A percentile compares a stretch with the other conserved stretches of the same genome.
phyloP scores from a whole-genome alignment of 2,329 filamentous ascomycete genomes.

The Neonectria neomacrospora region DNA sequence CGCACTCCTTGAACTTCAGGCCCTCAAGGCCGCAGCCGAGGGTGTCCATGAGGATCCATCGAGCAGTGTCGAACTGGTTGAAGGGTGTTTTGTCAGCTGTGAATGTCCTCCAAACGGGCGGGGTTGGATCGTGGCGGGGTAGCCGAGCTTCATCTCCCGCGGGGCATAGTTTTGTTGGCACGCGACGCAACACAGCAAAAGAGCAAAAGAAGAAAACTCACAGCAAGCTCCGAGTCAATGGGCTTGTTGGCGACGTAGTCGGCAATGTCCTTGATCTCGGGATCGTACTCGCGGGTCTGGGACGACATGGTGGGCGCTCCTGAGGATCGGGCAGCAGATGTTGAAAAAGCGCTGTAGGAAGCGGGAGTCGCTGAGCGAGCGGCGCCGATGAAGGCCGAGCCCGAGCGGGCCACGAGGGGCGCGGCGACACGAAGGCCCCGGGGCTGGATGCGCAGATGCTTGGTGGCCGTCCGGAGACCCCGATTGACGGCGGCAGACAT shows the following conservation, averaged over 20 bases:
- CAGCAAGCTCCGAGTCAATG: conserved; percentile 91
- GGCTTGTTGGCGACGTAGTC: conserved; percentile 93
- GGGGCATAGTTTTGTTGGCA: conserved; percentile 8
- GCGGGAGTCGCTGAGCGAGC: conserved; percentile 50
- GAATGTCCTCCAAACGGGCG: conserved; percentile 7
- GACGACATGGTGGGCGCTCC: conserved; percentile 63
- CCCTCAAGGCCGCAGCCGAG: conserved; percentile 96
- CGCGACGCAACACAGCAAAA: neutral
- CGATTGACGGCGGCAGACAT: conserved; percentile 68
- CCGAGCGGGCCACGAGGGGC: conserved; percentile 50
- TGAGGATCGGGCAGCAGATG: conserved; percentile 59
- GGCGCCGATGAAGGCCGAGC: conserved; percentile 46
- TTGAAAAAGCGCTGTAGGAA: conserved; percentile 59
- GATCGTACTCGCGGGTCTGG: conserved; percentile 76
- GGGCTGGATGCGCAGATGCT: conserved; percentile 62
- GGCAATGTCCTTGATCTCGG: conserved; percentile 95
- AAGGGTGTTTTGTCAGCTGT: conserved; percentile 20
- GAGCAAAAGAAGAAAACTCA: conserved; percentile 61
- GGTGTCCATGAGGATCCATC: conserved; percentile 96
- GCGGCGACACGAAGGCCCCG: conserved; percentile 50
- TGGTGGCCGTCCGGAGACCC: conserved; percentile 65
- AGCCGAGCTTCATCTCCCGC: conserved; percentile 18
- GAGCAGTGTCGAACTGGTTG: conserved; percentile 87
- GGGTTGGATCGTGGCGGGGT: conserved; percentile 23
- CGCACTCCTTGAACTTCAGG: conserved; percentile 94